Base-by-base conservation (phyloP, 352 stramenopile genomes). In the Phytophthora pistaciae region DNA sequence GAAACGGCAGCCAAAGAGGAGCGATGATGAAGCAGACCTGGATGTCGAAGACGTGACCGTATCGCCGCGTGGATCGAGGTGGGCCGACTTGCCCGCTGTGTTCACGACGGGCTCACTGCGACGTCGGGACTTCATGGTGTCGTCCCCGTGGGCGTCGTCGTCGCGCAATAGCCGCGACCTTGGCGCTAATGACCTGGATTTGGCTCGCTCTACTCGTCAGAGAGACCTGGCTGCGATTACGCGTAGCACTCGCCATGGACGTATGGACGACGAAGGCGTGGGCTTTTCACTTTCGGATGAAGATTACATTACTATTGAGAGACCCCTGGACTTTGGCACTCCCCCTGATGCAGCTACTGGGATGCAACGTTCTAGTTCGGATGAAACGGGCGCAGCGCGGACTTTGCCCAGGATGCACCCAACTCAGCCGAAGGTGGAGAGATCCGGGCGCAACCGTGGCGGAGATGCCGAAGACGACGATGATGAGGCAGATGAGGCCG, bases 291-390 rank as follows among this genome's bases (percentile, higher is more conserved):
- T 93, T 13, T 93, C 86, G 7, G 86, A 93, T 23, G 84, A 91
- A 70, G 84, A 94, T 50, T 94, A 89, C 40, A 77, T 94, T 52
- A 82, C 82, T 10, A 79, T 89, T 29, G 84, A 94, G 36, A 78
- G 70, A 49, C 75, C 75, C 1, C 55, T 83, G 0, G 63, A 82
- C 57, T 84, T 80, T 60, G 69, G 64, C 10, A 60, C 56, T 25
- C 64, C 60, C 23, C 50, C 52, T 1, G 60, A 69, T 27, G 64
- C 21, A 2, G 11, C 49, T 27, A 13, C 33, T 42, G 61, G 27
- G 18, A 66, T 65, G 59, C 74, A 63, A 6, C 56, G 66, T 18
- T 72, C 66, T 1, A 72, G 50, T 18, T 80, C 70, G 13, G 65
- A 75, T 21, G 67, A 71, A 61, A 55, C 61, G 14, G 63, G 63